phyloP scores from a whole-genome alignment of 768 basidiomycete species.

The Pulveroboletus ravenelii region DNA sequence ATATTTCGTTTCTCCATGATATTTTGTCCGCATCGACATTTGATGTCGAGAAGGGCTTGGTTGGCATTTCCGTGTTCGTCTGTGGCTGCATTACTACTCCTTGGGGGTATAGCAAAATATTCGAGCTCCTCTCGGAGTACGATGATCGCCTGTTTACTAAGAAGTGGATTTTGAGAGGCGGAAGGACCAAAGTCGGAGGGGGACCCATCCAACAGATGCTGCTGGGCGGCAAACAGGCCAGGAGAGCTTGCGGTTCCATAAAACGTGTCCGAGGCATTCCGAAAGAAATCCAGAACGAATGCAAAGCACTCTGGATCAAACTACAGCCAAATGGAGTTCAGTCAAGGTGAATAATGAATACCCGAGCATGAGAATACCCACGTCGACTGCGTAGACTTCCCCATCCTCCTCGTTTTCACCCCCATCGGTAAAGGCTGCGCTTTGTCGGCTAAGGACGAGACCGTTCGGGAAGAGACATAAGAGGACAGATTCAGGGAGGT shows the following conservation, averaged over 20 bases:
- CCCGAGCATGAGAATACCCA: constrained; percentile 43
- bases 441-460: constrained; percentile 86
- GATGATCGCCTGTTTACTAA: constrained; percentile 96
- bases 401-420: constrained; percentile 77
- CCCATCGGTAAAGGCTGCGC: constrained; percentile 66
- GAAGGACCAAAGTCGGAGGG: constrained; percentile 57
- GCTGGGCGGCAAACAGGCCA: constrained; percentile 75
- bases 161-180: constrained; percentile 81
- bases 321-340: constrained; percentile 38
- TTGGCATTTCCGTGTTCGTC: constrained; percentile 81
- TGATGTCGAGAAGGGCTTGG: constrained; percentile 69
- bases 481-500: constrained; percentile 93
- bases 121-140: constrained; percentile 97
- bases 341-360: neutral
- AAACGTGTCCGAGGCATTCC: constrained; percentile 80
- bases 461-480: constrained; percentile 97
- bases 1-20: constrained; percentile 88
- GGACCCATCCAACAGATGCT: constrained; percentile 66
- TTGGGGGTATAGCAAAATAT: constrained; percentile 94
- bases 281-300: constrained; percentile 91
- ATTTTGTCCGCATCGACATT: constrained; percentile 80
- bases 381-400: constrained; percentile 94
- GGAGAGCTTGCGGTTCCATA: constrained; percentile 77
- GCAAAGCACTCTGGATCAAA: constrained; percentile 97
- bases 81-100: constrained; percentile 53